A percentile compares a stretch with the other conserved stretches of the same genome.
phyloP scores from a whole-genome alignment of 768 basidiomycete species.

The Inosperma sp. region DNA sequence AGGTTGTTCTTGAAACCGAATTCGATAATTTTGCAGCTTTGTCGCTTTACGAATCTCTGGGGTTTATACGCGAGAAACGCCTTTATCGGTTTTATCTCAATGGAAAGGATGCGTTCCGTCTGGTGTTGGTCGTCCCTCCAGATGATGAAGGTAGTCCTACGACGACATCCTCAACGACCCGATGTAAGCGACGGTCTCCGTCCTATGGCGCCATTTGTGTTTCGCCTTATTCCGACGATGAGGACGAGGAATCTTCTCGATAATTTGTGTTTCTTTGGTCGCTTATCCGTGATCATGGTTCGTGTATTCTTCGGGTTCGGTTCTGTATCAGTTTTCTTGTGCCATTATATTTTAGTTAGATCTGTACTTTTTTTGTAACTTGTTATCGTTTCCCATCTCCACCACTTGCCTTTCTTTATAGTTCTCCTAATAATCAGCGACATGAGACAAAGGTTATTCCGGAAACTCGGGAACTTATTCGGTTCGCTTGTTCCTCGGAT shows the following conservation, averaged over 20 bases:
- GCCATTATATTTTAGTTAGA: no score
- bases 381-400: no score
- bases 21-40: slow-evolving; percentile 87
- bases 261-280: slow-evolving; percentile 13
- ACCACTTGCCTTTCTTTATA: no score
- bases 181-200: slow-evolving; percentile 18
- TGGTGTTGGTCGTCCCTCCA: slow-evolving; percentile 59
- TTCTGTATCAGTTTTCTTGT: neutral
- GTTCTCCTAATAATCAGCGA: no score
- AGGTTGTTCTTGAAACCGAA: slow-evolving; percentile 97
- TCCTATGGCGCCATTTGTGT: slow-evolving; percentile 43
- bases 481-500: no score
- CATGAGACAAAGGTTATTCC: no score
- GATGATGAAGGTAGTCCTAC: slow-evolving; percentile 31
- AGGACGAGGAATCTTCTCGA: slow-evolving; percentile 38
- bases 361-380: no score
- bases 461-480: no score
- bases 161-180: slow-evolving; percentile 27
- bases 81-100: slow-evolving; percentile 95
- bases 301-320: neutral
- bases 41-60: slow-evolving; percentile 84
- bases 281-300: neutral
- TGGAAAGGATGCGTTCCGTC: slow-evolving; percentile 90
- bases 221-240: slow-evolving; percentile 43
- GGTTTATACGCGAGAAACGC: slow-evolving; percentile 94